A percentile compares a stretch with the other conserved stretches of the same genome.
These are phyloP conservation scores for Pseudoturritis turrita DNA, from an alignment of 345 rosid species.

Conservation along the genomic window DNA sequence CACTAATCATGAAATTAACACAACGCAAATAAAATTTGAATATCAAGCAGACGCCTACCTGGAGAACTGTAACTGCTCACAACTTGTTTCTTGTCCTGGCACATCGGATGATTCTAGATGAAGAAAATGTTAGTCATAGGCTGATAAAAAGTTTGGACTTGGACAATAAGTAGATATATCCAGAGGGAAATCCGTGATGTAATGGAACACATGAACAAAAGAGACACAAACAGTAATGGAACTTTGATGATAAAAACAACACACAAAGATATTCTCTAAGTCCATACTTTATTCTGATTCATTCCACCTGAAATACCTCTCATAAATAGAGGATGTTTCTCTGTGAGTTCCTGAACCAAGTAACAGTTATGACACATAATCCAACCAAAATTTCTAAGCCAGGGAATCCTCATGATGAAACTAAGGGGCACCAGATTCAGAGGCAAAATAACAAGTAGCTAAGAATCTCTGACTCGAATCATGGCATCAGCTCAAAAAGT, in stretches of 20 bases:
- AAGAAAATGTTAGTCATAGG: slow-evolving; percentile 1
- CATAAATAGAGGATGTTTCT: not conserved
- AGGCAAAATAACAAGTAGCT: not conserved
- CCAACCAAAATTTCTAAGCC: not conserved
- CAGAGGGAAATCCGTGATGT: not conserved
- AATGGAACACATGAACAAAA: not conserved
- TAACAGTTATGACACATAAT: not conserved
- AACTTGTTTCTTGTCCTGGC: slow-evolving; percentile 29
- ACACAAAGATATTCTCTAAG: not conserved
- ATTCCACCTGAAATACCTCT: not conserved
- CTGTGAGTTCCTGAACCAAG: not conserved
- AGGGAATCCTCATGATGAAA: not conserved
- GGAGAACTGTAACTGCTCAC: slow-evolving; percentile 33
- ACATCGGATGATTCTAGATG: slow-evolving; percentile 33
- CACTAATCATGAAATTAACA: not conserved
- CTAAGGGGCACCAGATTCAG: not conserved
- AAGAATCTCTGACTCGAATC: not conserved
- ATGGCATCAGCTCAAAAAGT: not conserved
- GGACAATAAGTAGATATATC: not conserved
- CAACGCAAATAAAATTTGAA: not conserved
- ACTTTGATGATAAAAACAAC: not conserved
- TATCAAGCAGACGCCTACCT: slow-evolving; percentile 38
- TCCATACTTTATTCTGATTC: not conserved
- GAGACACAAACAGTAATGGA: not conserved
- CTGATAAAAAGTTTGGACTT: not conserved